Conservation (phyloP, 164 flowering plant species). For the Paratinospora sagittata region DNA sequence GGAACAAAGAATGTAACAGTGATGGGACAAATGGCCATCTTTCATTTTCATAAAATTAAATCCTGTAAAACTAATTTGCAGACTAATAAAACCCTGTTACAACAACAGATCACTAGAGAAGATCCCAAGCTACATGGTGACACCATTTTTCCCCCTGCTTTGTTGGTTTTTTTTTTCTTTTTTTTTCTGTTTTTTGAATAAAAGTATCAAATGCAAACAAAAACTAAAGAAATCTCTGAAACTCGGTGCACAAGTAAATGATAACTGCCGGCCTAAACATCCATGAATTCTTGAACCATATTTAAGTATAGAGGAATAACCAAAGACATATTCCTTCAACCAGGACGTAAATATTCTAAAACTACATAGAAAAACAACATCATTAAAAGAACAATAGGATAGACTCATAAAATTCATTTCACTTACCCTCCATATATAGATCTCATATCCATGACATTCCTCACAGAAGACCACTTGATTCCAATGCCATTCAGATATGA, state of each 20-base stretch:
- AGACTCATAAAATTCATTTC: not conserved
- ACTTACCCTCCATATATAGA: constrained; percentile 66
- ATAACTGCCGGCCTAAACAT: not conserved
- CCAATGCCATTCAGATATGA: constrained; percentile 53
- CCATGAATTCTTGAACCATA: too few species aligned
- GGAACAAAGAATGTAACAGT: not conserved
- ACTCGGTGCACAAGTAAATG: not conserved
- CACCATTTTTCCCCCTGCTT: not conserved
- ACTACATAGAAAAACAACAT: not conserved
- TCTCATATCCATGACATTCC: constrained; percentile 71
- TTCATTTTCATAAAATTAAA: too few species aligned
- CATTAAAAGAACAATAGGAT: not conserved
- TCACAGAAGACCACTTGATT: constrained; percentile 48
- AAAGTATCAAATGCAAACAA: too few species aligned
- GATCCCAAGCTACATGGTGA: not conserved
- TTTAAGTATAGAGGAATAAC: not conserved
- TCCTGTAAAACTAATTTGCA: too few species aligned
- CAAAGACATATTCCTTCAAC: not conserved
- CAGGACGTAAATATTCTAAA: not conserved
- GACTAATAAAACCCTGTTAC: not conserved
- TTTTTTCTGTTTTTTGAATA: too few species aligned
- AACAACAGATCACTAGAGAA: not conserved
- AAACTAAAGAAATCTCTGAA: too few species aligned
- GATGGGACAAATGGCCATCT: not conserved
- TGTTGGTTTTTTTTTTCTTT: too few species aligned